Evolutionary conservation across 1,284 basidiomycete genomes (phyloP).

Genomic region (Ceratobasidium sp.): DNA sequence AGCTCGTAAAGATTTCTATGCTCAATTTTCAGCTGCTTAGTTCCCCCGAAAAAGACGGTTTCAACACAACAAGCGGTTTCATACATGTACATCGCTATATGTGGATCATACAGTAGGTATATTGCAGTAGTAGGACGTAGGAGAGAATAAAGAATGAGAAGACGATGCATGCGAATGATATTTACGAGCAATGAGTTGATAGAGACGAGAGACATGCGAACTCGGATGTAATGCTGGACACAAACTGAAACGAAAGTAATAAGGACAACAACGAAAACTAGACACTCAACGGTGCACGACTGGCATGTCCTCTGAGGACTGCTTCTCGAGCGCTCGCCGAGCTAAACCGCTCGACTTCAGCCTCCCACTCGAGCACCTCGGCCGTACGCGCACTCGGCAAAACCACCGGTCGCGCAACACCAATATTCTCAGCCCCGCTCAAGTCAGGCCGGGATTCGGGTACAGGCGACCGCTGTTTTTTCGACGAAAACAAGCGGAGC

Average conservation of each 20-base stretch:
- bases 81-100: constrained; percentile 20
- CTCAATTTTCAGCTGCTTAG: neutral
- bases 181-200: constrained; percentile 34
- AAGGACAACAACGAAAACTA: constrained; percentile 10
- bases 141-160: constrained; percentile 19
- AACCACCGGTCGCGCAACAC: constrained; percentile 17
- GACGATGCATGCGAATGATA: constrained; percentile 37
- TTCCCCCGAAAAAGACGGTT: neutral
- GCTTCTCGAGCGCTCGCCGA: constrained; percentile 39
- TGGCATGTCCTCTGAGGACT: constrained; percentile 21
- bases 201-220: constrained; percentile 24
- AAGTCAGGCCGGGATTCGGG: constrained; percentile 25
- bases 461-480: constrained; percentile 30
- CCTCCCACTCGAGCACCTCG: constrained; percentile 42
- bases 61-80: constrained; percentile 16
- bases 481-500: constrained; percentile 31
- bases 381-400: constrained; percentile 18
- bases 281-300: constrained; percentile 11
- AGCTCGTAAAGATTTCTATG: neutral
- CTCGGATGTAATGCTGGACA: constrained; percentile 23
- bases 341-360: constrained; percentile 42
- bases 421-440: neutral
- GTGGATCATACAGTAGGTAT: constrained; percentile 30
- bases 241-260: constrained; percentile 13
- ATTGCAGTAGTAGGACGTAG: constrained; percentile 6